Conservation (phyloP, 768 basidiomycete species). For the Lyophyllum decastes region DNA sequence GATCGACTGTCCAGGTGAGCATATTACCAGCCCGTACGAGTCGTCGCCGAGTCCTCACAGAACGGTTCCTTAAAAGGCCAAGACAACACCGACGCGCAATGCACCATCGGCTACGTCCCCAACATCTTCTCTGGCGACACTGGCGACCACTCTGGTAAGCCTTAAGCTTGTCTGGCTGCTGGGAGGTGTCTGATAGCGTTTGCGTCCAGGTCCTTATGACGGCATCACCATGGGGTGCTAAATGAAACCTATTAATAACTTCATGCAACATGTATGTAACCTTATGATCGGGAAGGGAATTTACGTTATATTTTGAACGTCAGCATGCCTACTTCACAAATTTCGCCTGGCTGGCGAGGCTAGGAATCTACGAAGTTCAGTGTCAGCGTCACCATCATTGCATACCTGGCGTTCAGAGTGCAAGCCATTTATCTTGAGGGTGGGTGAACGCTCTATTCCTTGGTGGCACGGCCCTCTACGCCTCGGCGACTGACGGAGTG, state of each 20-base stretch:
- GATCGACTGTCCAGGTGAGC: conserved; percentile 20
- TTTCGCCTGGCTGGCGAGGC: too few species aligned
- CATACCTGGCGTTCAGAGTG: too few species aligned
- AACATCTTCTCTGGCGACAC: conserved; percentile 16
- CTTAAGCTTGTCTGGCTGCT: not conserved
- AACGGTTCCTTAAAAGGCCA: conserved; percentile 11
- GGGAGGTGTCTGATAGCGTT: not conserved
- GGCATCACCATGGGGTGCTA: conserved; percentile 16
- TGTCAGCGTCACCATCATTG: too few species aligned
- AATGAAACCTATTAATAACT: not conserved
- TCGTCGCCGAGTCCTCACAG: not conserved
- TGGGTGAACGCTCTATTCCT: not conserved
- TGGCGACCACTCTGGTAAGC: conserved; percentile 17
- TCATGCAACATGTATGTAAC: not conserved
- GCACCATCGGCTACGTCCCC: conserved; percentile 19
- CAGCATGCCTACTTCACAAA: too few species aligned
- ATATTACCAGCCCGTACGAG: not conserved
- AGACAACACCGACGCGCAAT: conserved; percentile 20
- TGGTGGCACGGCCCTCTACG: too few species aligned
- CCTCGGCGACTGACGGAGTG: not conserved
- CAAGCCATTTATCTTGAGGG: not conserved
- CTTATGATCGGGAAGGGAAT: not conserved
- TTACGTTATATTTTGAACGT: not conserved
- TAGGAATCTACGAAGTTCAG: too few species aligned
- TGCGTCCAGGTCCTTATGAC: conserved; percentile 16